Base-by-base conservation (phyloP, 371 early-diverging fungal species). In the Rhizopus arrhizus region DNA sequence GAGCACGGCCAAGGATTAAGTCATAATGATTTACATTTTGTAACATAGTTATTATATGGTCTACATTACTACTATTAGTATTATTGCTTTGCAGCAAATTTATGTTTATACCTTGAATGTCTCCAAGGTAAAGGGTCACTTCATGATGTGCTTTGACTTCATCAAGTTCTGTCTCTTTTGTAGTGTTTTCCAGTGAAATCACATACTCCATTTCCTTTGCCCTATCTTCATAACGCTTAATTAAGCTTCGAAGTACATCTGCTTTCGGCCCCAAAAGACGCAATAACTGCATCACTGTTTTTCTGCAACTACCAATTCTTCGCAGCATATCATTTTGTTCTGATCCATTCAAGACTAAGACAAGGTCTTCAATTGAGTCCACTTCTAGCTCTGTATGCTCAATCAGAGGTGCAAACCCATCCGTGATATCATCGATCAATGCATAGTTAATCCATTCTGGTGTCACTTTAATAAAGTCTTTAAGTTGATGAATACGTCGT, bases 21-120 rank as follows among this genome's bases (percentile, higher is more conserved):
- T 97, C 97, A 65, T 91, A 93, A 68, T 96, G 96, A 9, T 81
- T 83, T 28, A 96, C 73, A 59, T 92, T 96, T 70, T 95, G 95
- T 35, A 91, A 72, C 95, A 97, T 95, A 15, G 97, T 95, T 45
- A 95, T 77, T 8, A 97, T 89, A 70, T 98, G 98, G 69, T 97
- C 97, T 85, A 75, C 3, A 38, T 6, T 10, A 56, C 13, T 9
- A 45, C 1, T 33, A 3, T 22, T 15, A n/a, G 38, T 35, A 1
- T 13, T 15, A 40, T 13, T 36, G 6, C 11, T 16, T 40, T 33
- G n/a, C 2, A 53, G 3, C 13, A 40, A 33, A 28, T 31, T 13
- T n/a, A 32, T 28, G 2, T 12, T 2, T 42, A 48, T 77, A 82
- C 84, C 84, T 75, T 95, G 92, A 59, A 97, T 95, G 71, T 97